A percentile compares a stretch with the other conserved stretches of the same genome.
Conservation (phyloP, 1,284 basidiomycete genomes). For the Waitea zeae region DNA sequence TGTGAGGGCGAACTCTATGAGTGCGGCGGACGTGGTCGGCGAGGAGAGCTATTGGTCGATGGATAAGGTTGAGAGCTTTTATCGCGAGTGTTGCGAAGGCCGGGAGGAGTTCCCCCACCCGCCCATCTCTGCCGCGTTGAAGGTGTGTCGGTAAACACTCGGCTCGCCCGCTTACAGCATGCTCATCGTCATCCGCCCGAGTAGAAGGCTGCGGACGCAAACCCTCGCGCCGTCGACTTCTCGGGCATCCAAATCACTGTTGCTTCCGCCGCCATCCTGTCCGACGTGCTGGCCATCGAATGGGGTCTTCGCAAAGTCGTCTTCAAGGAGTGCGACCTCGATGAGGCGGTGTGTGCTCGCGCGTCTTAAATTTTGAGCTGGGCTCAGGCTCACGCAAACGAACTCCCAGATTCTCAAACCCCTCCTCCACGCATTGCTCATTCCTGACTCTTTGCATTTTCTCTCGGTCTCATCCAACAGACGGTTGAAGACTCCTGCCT, state of each 20-base stretch:
- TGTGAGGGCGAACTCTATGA: constrained; percentile 29
- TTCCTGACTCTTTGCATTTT: constrained; percentile 68
- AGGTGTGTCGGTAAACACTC: constrained; percentile 45
- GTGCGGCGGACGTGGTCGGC: constrained; percentile 6
- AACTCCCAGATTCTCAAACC: constrained; percentile 60
- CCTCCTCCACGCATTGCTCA: constrained; percentile 78
- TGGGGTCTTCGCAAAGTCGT: constrained; percentile 77
- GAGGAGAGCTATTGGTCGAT: constrained; percentile 63
- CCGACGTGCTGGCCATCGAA: constrained; percentile 79
- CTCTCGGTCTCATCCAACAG: constrained; percentile 81
- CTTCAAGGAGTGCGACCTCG: constrained; percentile 65
- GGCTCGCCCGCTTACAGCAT: too few species aligned
- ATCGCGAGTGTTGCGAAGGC: constrained; percentile 63
- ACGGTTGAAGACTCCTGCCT: constrained; percentile 63
- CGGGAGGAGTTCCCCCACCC: constrained; percentile 56
- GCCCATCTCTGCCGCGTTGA: constrained; percentile 51
- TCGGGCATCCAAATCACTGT: constrained; percentile 61
- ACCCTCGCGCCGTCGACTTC: constrained; percentile 58
- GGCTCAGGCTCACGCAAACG: neutral
- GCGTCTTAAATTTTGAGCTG: neutral
- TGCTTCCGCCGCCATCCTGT: constrained; percentile 59
- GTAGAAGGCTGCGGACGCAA: too few species aligned
- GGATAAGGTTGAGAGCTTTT: constrained; percentile 67
- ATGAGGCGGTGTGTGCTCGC: constrained; percentile 45
- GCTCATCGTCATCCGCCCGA: too few species aligned